phyloP scores from a whole-genome alignment of 2,329 filamentous ascomycete genomes.

The Capronia coronata region DNA sequence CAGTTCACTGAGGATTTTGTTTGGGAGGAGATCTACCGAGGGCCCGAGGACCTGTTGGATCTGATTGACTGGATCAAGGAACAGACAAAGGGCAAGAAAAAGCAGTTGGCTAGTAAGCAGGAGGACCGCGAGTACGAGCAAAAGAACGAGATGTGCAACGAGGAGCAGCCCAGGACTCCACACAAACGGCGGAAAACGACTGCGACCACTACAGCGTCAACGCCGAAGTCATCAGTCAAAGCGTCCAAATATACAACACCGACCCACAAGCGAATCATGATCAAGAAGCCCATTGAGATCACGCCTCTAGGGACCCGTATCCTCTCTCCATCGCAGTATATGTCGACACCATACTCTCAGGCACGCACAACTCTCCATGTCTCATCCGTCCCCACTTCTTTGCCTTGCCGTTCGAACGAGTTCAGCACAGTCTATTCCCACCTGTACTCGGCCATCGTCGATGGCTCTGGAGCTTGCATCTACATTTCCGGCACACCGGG shows the following conservation, averaged over 20 bases:
- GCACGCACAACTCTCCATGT: slow-evolving; percentile 87
- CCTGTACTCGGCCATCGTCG: slow-evolving; percentile 86
- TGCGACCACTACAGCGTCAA: slow-evolving; percentile 40
- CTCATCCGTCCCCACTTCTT: slow-evolving; percentile 77
- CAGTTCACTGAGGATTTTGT: slow-evolving; percentile 87
- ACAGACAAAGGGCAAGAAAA: slow-evolving; percentile 56
- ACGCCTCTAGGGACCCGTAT: slow-evolving; percentile 87
- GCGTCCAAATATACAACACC: slow-evolving; percentile 54
- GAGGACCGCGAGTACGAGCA: slow-evolving; percentile 26
- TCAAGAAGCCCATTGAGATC: slow-evolving; percentile 89
- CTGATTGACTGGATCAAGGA: slow-evolving; percentile 62
- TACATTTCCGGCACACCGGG: slow-evolving; percentile 99
- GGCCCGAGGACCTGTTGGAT: slow-evolving; percentile 56
- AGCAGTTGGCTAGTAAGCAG: slow-evolving; percentile 14
- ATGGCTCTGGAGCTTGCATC: slow-evolving; percentile 90
- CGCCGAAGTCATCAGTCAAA: slow-evolving; percentile 36
- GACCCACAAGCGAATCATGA: slow-evolving; percentile 60
- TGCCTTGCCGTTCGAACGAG: slow-evolving; percentile 87
- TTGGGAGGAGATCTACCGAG: slow-evolving; percentile 79
- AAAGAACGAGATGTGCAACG: slow-evolving; percentile 29
- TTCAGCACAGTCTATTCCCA: slow-evolving; percentile 90
- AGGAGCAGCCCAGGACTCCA: slow-evolving; percentile 46
- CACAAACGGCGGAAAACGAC: slow-evolving; percentile 48
- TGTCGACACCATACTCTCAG: slow-evolving; percentile 82
- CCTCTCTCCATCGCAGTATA: slow-evolving; percentile 62